Conservation (phyloP, 2,329 filamentous ascomycete genomes). For the Pseudocercospora cruenta region DNA sequence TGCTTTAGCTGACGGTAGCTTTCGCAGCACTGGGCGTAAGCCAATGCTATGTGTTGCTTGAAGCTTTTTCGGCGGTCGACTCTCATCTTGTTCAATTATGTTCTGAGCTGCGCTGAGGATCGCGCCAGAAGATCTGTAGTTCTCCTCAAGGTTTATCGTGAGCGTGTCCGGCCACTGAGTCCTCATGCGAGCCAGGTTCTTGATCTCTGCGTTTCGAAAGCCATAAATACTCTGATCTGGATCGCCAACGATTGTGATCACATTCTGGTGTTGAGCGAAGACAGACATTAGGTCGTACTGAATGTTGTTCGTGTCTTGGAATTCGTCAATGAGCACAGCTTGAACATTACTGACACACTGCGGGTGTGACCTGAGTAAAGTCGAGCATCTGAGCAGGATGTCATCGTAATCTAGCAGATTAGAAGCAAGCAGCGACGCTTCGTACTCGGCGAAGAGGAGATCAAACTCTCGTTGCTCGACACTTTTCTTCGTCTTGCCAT, state of each 20-base stretch:
- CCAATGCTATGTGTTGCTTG: slow-evolving; percentile 80
- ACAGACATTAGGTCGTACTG: slow-evolving; percentile 94
- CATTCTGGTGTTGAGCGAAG: slow-evolving; percentile 70
- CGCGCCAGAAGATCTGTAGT: slow-evolving; percentile 86
- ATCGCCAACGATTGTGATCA: slow-evolving; percentile 94
- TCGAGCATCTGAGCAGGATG: slow-evolving; percentile 78
- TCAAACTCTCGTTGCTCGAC: slow-evolving; percentile 68
- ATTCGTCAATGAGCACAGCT: slow-evolving; percentile 92
- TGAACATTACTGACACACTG: slow-evolving; percentile 87
- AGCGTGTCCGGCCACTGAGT: slow-evolving; percentile 75
- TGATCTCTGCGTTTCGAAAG: slow-evolving; percentile 89
- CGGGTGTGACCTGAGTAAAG: slow-evolving; percentile 73
- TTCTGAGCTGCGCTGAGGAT: slow-evolving; percentile 80
- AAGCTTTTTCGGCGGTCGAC: slow-evolving; percentile 77
- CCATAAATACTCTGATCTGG: slow-evolving; percentile 98
- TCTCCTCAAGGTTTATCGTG: slow-evolving; percentile 85
- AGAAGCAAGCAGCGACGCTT: slow-evolving; percentile 71
- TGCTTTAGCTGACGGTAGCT: slow-evolving; percentile 66
- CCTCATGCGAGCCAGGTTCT: slow-evolving; percentile 80
- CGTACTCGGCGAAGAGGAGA: slow-evolving; percentile 72
- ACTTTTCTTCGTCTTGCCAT: slow-evolving; percentile 50
- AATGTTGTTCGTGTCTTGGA: slow-evolving; percentile 93
- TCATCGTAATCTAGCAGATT: slow-evolving; percentile 96
- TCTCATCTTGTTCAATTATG: slow-evolving; percentile 87
- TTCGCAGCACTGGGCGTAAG: slow-evolving; percentile 77